Percentiles rank a stretch among this genome's conserved stretches.
Conservation (phyloP, 371 early-diverging fungal species). For the Umbelopsis sp. region DNA sequence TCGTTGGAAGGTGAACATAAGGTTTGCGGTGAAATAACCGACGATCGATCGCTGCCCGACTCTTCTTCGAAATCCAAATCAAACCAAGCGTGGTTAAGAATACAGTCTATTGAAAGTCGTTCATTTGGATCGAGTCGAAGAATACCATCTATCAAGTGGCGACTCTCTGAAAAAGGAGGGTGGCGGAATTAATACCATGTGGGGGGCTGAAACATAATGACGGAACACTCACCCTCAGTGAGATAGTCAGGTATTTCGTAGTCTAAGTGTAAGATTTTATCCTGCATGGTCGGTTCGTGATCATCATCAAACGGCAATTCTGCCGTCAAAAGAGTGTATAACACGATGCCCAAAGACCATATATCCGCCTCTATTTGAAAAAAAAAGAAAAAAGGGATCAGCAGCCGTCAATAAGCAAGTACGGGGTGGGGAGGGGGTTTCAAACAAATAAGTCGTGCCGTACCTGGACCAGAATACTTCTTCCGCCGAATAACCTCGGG, state of each 20-base stretch:
- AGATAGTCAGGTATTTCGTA: constrained; percentile 75
- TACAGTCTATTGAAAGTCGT: constrained; percentile 66
- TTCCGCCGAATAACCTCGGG: constrained; percentile 81
- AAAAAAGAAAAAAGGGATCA: too few relatives aligned
- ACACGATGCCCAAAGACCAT: constrained; percentile 86
- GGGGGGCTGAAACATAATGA: constrained; percentile 23
- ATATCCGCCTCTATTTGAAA: constrained; percentile 72
- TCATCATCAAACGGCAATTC: constrained; percentile 88
- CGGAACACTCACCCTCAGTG: constrained; percentile 45
- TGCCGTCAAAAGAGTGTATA: constrained; percentile 82
- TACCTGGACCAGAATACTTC: constrained; percentile 79
- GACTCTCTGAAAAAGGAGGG: constrained; percentile 35
- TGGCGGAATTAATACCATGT: too few relatives aligned
- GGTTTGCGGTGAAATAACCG: constrained; percentile 35
- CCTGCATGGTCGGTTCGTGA: constrained; percentile 67
- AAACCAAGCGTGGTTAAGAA: constrained; percentile 77
- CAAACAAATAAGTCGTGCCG: too few relatives aligned
- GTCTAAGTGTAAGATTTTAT: constrained; percentile 74
- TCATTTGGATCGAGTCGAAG: constrained; percentile 68
- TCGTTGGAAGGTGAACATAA: constrained; percentile 24
- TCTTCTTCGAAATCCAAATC: constrained; percentile 34
- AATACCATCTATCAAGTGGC: constrained; percentile 57
- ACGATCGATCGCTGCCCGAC: constrained; percentile 23
- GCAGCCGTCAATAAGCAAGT: too few relatives aligned
- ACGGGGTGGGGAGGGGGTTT: too few relatives aligned